These are phyloP conservation scores for Aristolochia fimbriata DNA, from an alignment of 164 flowering plant species.

Conservation along the genomic window DNA sequence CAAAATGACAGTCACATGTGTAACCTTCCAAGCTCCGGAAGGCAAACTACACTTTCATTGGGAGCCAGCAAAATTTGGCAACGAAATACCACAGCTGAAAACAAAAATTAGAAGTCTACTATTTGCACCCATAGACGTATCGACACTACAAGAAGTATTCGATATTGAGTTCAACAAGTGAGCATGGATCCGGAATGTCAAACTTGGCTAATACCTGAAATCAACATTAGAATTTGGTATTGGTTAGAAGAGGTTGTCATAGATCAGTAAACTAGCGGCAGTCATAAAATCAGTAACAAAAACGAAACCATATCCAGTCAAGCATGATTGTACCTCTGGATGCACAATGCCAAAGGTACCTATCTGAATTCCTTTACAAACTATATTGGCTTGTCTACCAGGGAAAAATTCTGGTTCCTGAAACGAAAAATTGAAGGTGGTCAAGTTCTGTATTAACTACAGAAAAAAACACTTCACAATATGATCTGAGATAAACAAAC, in stretches of 20 bases:
- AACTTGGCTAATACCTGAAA: conserved; percentile 60
- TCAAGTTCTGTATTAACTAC: background rate
- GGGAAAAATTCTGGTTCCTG: conserved; percentile 83
- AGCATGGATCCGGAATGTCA: conserved; percentile 79
- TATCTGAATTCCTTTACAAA: conserved; percentile 53
- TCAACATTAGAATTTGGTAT: background rate
- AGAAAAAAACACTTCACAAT: background rate
- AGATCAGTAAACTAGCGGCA: background rate
- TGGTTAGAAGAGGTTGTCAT: background rate
- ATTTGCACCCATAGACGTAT: too few species aligned
- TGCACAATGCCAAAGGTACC: conserved; percentile 90
- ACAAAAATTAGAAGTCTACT: too few species aligned
- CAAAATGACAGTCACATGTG: too few species aligned
- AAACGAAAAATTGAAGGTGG: conserved; percentile 3
- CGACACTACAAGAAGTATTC: conserved; percentile 38
- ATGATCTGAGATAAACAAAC: background rate
- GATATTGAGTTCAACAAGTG: conserved; percentile 64
- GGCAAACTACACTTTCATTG: too few species aligned
- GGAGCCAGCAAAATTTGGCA: too few species aligned
- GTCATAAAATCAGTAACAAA: background rate
- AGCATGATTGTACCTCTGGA: conserved; percentile 53
- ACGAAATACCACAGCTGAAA: too few species aligned
- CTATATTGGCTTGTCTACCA: conserved; percentile 76
- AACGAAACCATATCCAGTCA: background rate
- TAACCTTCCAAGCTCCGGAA: too few species aligned